Evolutionary conservation across 2,329 filamentous ascomycete genomes (phyloP), one percentile per base, ranked within the genome.

Genomic region (Fusarium drepaniforme): DNA sequence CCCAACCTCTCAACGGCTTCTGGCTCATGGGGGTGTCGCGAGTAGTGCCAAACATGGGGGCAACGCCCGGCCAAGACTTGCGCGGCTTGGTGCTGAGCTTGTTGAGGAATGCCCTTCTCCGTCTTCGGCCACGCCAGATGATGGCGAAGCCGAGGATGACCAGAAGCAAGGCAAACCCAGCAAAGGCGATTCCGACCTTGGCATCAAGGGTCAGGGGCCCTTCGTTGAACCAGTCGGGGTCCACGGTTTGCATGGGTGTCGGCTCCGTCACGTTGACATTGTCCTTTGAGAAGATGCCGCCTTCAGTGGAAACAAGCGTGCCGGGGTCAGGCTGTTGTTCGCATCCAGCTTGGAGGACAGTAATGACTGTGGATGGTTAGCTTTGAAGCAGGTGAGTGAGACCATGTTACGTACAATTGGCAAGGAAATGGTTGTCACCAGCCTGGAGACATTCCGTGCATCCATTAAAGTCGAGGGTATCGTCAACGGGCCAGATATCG

Each of bases 171-270:
- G 86, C 83, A 0, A 92, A 73, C 0, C 84, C 86, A 7, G 86
- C 90, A 25, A 89, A 83, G 16, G 86, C 88, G 62, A 92, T 89
- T 71, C 90, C 91, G 1, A 91, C 89, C 65, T 90, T 89, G 15
- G 85, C 88, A 6, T 87, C 89, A 2, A 91, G 82, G 3, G 82
- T 85, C 9, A 92, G 79, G 0, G 88, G 84, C 0, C 87, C 86
- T 0, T 83, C 68, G 5, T 84, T 82, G 38, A 83, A 80, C 77
- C 86, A 85, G 35, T 84, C 80, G 0, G 84, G 82, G 46, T 84
- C 71, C n/a, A 86, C 80, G 0, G 82, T 81, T 9, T 84, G 81
- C 0, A 82, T 82, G 0, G 86, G 82, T 0, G 85, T 82, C 0
- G 90, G 88, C 0, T 83, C 82, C 3, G 89, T 90, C 64, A 90